Conservation (phyloP, 345 rosid species). For the Hibiscus syriacus region DNA sequence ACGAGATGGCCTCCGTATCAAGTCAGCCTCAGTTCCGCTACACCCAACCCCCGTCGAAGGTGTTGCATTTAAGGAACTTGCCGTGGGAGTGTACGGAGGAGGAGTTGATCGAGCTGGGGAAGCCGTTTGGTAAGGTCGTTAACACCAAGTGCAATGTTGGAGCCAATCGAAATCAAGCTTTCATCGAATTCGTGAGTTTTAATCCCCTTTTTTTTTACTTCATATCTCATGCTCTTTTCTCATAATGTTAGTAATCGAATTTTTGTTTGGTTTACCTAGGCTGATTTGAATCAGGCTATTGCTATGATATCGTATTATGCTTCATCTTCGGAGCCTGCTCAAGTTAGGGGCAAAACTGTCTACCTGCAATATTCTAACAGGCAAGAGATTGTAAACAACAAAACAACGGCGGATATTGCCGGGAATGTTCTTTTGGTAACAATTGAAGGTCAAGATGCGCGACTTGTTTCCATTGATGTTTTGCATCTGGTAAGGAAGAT, state of each 20-base stretch:
- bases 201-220: not conserved
- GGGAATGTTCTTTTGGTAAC: constrained; percentile 95
- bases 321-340: constrained; percentile 97
- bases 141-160: constrained; percentile 99
- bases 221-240: not conserved
- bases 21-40: constrained; percentile 97
- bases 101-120: constrained; percentile 87
- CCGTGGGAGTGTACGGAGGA: constrained; percentile 99
- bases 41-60: constrained; percentile 98
- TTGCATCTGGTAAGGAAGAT: constrained; percentile 78
- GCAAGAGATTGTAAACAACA: constrained; percentile 97
- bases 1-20: constrained; percentile 82
- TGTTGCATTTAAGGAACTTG: constrained; percentile 92
- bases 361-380: constrained; percentile 96
- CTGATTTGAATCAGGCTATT: constrained; percentile 96
- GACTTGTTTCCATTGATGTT: constrained; percentile 96
- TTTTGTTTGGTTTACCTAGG: constrained; percentile 30
- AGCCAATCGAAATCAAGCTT: constrained; percentile 95
- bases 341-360: constrained; percentile 98
- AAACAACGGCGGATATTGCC: constrained; percentile 94
- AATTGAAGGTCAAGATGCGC: constrained; percentile 90
- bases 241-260: constrained; percentile 2
- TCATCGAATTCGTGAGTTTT: constrained; percentile 88
- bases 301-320: constrained; percentile 96
- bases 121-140: constrained; percentile 92